Evolutionary conservation across 306 rosid genomes (phyloP).

Genomic region (Trifolium subterraneum): DNA sequence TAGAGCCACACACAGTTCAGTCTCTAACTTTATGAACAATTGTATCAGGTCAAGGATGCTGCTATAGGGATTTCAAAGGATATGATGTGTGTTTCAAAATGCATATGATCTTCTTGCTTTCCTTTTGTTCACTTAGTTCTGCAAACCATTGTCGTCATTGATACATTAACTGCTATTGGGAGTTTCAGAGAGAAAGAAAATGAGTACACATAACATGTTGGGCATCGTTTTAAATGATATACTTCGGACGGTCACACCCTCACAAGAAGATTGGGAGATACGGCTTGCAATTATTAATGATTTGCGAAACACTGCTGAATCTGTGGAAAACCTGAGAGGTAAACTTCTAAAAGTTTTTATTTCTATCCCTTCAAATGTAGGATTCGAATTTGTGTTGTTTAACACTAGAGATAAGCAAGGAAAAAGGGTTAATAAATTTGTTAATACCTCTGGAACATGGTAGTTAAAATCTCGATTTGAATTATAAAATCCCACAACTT

Average conservation of each 20-base stretch:
- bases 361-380: background rate
- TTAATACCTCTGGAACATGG: background rate
- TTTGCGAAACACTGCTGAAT: slow-evolving; percentile 50
- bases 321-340: slow-evolving; percentile 75
- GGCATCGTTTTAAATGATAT: slow-evolving; percentile 58
- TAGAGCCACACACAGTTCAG: slow-evolving; percentile 35
- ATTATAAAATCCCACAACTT: too few species aligned
- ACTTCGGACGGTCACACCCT: slow-evolving; percentile 59
- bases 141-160: slow-evolving; percentile 32
- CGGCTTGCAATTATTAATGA: slow-evolving; percentile 60
- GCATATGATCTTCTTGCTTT: slow-evolving; percentile 29
- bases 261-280: slow-evolving; percentile 55
- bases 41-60: slow-evolving; percentile 40
- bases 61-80: slow-evolving; percentile 31
- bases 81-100: slow-evolving; percentile 32
- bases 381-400: background rate
- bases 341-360: slow-evolving; percentile 29
- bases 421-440: background rate
- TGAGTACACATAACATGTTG: slow-evolving; percentile 53
- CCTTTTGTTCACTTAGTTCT: slow-evolving; percentile 36
- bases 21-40: slow-evolving; percentile 41
- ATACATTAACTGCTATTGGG: slow-evolving; percentile 10
- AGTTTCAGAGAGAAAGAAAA: slow-evolving; percentile 42
- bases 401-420: background rate
- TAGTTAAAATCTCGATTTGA: too few species aligned